Percentiles rank a stretch among this genome's conserved stretches.
Conservation (phyloP, 2,329 filamentous ascomycete species). For the Aspergillus vadensis region DNA sequence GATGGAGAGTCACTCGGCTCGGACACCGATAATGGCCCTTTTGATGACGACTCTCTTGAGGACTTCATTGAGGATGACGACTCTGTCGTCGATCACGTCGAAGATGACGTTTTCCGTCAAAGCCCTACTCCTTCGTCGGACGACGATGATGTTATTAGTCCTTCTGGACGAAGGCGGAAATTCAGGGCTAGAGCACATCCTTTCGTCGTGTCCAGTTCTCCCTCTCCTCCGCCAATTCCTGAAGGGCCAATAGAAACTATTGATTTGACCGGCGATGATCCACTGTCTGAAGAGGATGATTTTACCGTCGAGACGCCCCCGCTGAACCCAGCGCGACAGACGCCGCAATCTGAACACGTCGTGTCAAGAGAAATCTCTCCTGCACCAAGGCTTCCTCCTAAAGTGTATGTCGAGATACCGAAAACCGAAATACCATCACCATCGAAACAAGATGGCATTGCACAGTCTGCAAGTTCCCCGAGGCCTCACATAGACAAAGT, state of each 20-base stretch:
- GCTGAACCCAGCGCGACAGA: conserved; percentile 31
- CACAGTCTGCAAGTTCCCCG: neutral
- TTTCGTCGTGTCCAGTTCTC: conserved; percentile 19
- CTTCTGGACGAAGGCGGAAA: conserved; percentile 22
- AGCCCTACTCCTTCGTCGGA: conserved; percentile 18
- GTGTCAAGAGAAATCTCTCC: conserved; percentile 20
- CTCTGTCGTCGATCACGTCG: conserved; percentile 32
- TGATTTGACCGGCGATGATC: conserved; percentile 38
- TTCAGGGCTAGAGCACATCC: conserved; percentile 9
- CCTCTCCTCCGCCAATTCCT: conserved; percentile 5
- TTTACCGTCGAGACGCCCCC: conserved; percentile 40
- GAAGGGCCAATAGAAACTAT: conserved; percentile 24
- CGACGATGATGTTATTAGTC: conserved; percentile 28
- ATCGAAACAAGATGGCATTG: conserved; percentile 5
- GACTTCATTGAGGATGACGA: conserved; percentile 23
- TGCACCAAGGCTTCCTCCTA: conserved; percentile 12
- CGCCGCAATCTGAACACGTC: conserved; percentile 9
- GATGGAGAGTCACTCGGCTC: conserved; percentile 41
- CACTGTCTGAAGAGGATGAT: conserved; percentile 18
- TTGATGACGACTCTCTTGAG: conserved; percentile 36
- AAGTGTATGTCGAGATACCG: conserved; percentile 5
- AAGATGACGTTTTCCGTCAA: neutral
- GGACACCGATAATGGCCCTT: conserved; percentile 24
- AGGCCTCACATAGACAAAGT: neutral
- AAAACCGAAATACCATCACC: neutral